Base-by-base conservation (phyloP, 441 rosid species). In the Hura crepitans region DNA sequence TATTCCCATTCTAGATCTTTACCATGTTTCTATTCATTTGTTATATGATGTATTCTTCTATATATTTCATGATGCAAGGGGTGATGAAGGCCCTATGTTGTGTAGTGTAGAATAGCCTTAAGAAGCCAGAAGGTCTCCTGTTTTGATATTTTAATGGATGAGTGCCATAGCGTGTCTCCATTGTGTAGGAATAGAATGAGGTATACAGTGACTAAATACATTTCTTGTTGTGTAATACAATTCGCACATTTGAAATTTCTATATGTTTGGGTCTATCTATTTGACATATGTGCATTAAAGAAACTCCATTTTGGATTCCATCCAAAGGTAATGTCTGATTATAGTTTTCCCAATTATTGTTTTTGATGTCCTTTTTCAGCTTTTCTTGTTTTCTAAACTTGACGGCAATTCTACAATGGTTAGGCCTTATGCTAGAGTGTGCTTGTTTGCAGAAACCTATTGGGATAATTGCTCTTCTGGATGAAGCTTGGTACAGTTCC, bases 401-500 rank as follows among this genome's bases (percentile, higher is more conserved):
- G 73, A 65, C 60, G 65, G 43, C 47, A 62, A 25, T 31, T 66
- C 59, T 75, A 42, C 66, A 74, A 28, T 46, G 39, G 27, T 58
- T 66, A n/a, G 65, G 49, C 60, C 77, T 79, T 68, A 77, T 61
- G 8, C 65, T 35, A 62, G 55, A 23, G 49, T 65, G 30, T 27
- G 31, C 69, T 60, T 65, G 73, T 74, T 79, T 86, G 89, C 93
- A 94, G 98, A 94, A 92, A 82, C 98, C 98, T 51, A 89, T 91
- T 78, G 97, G 98, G 79, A 84, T 94, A 51, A 87, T 94, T 84
- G 87, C 92, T 76, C 93, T 94, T 74, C 80, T 94, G 84, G 98
- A 94, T 75, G 98, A 94, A 86, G 97, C 98, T 81, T 94, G 98
- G 98, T 94, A 91, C 80, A 68, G 70, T 80, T 77, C 73, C 71